phyloP scores from a whole-genome alignment of 177 flowering plant genomes.

The Tripterygium wilfordii region DNA sequence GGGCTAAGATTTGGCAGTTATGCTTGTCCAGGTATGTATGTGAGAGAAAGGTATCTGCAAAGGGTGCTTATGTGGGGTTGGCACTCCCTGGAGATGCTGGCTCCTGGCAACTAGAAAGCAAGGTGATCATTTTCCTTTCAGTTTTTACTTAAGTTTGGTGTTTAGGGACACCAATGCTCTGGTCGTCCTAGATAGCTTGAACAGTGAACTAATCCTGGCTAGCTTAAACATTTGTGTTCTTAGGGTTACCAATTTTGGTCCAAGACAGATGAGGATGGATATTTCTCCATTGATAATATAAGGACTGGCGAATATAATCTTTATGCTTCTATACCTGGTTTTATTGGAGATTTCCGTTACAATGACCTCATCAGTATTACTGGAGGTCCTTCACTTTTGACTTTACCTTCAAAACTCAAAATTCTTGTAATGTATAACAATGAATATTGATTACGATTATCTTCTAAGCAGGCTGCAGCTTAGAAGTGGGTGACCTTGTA shows the following conservation, averaged over 20 bases:
- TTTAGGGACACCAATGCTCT: too few relatives aligned
- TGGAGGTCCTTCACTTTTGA: constrained; percentile 42
- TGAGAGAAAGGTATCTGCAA: constrained; percentile 35
- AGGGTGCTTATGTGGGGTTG: constrained; percentile 74
- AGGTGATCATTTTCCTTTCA: constrained; percentile 33
- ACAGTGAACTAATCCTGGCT: too few relatives aligned
- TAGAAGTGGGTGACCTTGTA: constrained; percentile 29
- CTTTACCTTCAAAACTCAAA: too few relatives aligned
- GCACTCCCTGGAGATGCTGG: constrained; percentile 87
- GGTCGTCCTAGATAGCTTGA: too few relatives aligned
- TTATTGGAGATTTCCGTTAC: constrained; percentile 71
- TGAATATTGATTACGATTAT: too few relatives aligned
- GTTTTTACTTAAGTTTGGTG: too few relatives aligned
- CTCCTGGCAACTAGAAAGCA: constrained; percentile 90
- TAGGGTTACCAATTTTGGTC: constrained; percentile 94
- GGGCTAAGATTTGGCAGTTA: too few relatives aligned
- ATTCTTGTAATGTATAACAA: too few relatives aligned
- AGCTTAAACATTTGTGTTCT: too few relatives aligned
- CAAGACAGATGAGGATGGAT: constrained; percentile 57
- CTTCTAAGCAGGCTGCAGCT: constrained; percentile 27
- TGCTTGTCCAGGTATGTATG: constrained; percentile 32
- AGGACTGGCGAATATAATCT: constrained; percentile 64
- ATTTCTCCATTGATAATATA: constrained; percentile 45
- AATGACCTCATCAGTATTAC: constrained; percentile 39
- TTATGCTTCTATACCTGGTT: constrained; percentile 80